These are phyloP conservation scores for Claviceps lovelessii DNA, from an alignment of 2,329 filamentous ascomycete genomes.

Conservation along the genomic window DNA sequence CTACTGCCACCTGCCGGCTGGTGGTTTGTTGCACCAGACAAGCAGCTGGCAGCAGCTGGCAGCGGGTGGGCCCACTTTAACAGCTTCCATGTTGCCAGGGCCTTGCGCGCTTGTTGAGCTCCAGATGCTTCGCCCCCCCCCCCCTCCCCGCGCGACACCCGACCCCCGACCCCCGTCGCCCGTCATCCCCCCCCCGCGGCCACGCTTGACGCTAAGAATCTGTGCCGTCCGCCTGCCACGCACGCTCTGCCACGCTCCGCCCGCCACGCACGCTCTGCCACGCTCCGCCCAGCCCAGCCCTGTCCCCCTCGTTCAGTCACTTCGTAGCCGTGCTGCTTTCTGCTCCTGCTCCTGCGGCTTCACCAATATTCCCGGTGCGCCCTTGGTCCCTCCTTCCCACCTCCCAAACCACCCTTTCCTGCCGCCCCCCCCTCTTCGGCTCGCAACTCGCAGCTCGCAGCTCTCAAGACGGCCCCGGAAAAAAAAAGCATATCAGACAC, in stretches of 20 bases:
- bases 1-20: too few relatives aligned
- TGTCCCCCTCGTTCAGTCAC: not conserved
- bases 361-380: not conserved
- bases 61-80: not conserved
- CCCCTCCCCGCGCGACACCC: too few relatives aligned
- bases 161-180: too few relatives aligned
- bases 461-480: conserved; percentile 1
- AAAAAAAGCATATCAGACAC: conserved; percentile 7
- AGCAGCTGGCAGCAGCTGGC: not conserved
- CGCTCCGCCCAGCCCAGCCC: not conserved
- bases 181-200: too few relatives aligned
- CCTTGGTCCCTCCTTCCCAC: not conserved
- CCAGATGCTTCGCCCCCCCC: too few relatives aligned
- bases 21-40: too few relatives aligned
- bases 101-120: too few relatives aligned
- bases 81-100: not conserved
- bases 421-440: not conserved
- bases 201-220: not conserved
- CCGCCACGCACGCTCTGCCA: not conserved
- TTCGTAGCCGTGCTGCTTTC: not conserved
- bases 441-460: not conserved
- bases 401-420: not conserved
- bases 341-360: not conserved
- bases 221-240: not conserved
- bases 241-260: not conserved